phyloP scores from a whole-genome alignment of 805 yeast species.

The Zygotorulaspora danielsina region DNA sequence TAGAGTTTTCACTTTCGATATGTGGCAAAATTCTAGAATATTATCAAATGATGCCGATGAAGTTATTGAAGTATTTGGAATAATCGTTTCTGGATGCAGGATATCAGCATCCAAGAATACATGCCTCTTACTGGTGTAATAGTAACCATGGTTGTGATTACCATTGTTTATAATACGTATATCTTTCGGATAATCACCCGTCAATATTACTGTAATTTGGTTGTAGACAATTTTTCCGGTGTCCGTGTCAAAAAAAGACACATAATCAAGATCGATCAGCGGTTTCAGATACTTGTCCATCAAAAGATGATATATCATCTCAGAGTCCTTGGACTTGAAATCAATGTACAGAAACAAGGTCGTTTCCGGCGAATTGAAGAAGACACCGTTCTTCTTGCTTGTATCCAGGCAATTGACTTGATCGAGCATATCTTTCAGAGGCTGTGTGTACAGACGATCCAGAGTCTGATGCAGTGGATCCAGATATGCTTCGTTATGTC shows the following conservation, averaged over 20 bases:
- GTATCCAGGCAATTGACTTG: conserved; percentile 40
- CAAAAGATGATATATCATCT: conserved; percentile 43
- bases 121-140: conserved; percentile 29
- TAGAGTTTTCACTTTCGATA: conserved; percentile 6
- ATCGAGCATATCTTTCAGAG: conserved; percentile 46
- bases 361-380: conserved; percentile 42
- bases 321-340: conserved; percentile 48
- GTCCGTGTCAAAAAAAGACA: conserved; percentile 45
- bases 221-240: conserved; percentile 40
- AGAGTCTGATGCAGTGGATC: conserved; percentile 43
- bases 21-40: conserved; percentile 19
- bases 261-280: conserved; percentile 45
- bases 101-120: conserved; percentile 44
- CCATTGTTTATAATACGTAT: conserved; percentile 12
- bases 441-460: conserved; percentile 48
- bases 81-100: conserved; percentile 18
- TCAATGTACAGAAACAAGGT: conserved; percentile 62
- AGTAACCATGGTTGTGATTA: conserved; percentile 16
- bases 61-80: conserved; percentile 24
- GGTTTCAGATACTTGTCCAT: conserved; percentile 42
- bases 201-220: conserved; percentile 59
- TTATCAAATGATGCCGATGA: conserved; percentile 43
- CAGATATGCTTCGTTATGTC: conserved; percentile 52
- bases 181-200: conserved; percentile 56
- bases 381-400: conserved; percentile 37